Base-by-base conservation (phyloP, 108 stramenopile genomes). In the Pseudonitzschia pungens region DNA sequence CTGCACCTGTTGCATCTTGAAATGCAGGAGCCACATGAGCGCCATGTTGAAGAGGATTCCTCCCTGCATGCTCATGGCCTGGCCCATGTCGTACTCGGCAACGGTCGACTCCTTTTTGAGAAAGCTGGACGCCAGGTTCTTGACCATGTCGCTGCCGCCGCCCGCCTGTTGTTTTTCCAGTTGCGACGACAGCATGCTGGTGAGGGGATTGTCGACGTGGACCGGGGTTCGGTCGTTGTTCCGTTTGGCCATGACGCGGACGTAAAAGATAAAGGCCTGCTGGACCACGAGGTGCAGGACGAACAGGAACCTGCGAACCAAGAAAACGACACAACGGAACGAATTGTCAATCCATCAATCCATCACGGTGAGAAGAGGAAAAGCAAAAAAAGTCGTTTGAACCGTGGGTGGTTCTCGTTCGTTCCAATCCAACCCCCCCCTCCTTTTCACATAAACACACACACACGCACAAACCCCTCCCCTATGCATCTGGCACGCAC, bases 11-110 rank as follows among this genome's bases (percentile, higher is more conserved):
- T 78, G 78, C 88, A 94, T 77, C 70, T 84, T 87, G 75, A 91
- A 92, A 81, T 94, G 93, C 56, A 94, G 66, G 50, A 94, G 82
- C 84, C 89, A 92, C 43, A 89, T 72, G 65, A 94, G 78, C 0
- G 77, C 33, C 88, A 94, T 87, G 51, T 87, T 87, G 55, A 89
- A 75, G 8, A 94, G 48, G 24, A 94, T 59, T n/a, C 80, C 72
- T 12, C 75, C 66, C 64, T 90, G 87, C 89, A 91, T 92, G 44
- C 54, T 65, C 53, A 77, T 81, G 11, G 83, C 85, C 69, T 91
- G 81, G 48, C 80, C 76, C 66, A 92, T 62, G 74, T 95, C 93
- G 67, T 95, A 95, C 51, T 95, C 91, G 53, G 77, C 68, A 3
- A 89, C 77, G 6, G 88, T 95, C 0, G 90, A 81, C 58, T 84